phyloP scores from a whole-genome alignment of 1,284 basidiomycete species.

The Microbotryomycetes sp. region DNA sequence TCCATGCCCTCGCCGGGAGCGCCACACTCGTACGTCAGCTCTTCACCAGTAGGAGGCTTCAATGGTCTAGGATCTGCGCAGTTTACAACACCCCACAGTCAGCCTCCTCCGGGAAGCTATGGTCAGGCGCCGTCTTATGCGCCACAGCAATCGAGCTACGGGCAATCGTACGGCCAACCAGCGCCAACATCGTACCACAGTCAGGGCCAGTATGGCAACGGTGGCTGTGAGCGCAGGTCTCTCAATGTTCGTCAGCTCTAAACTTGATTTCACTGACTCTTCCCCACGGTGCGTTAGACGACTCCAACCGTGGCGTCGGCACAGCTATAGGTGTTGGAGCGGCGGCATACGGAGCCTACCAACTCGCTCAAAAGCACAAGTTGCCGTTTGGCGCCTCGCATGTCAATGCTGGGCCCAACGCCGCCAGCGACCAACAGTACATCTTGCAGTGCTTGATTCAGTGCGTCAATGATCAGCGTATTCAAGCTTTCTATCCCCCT shows the following conservation, averaged over 20 bases:
- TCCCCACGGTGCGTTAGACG: no score
- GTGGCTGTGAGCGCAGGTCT: no score
- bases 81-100: background rate
- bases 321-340: background rate
- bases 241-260: no score
- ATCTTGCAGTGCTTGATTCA: constrained; percentile 36
- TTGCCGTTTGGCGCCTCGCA: constrained; percentile 23
- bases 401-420: constrained; percentile 29
- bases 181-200: no score
- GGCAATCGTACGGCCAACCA: no score
- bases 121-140: no score
- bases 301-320: background rate
- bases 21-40: no score
- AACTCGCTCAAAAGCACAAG: constrained; percentile 23
- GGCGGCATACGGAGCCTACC: background rate
- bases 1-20: background rate
- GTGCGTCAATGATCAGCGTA: constrained; percentile 46
- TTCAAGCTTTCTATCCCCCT: constrained; percentile 46
- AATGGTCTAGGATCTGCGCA: no score
- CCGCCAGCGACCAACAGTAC: constrained; percentile 36
- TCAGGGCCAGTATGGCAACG: no score
- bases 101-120: background rate
- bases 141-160: no score
- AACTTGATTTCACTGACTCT: no score
- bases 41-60: no score